Evolutionary conservation across 2,329 filamentous ascomycete species (phyloP).

Genomic region (Venturia carpophila): DNA sequence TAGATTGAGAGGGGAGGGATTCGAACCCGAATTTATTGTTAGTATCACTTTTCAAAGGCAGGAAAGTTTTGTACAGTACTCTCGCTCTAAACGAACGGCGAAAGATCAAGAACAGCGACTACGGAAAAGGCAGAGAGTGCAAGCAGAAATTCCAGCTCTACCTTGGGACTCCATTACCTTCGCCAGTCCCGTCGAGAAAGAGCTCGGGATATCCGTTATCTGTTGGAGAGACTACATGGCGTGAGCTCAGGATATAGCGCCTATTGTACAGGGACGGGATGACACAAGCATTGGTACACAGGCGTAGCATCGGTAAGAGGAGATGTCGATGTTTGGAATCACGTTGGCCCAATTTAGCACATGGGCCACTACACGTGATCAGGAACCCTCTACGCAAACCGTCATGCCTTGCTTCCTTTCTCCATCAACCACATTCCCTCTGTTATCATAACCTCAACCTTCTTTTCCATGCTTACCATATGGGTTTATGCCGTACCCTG

Average conservation of each 20-base stretch:
- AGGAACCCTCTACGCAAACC: too few relatives aligned
- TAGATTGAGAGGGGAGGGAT: conserved; percentile 17
- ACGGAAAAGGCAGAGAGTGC: neutral
- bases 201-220: conserved; percentile 3
- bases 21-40: neutral
- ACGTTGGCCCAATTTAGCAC: neutral
- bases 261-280: neutral
- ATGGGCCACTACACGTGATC: neutral
- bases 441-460: neutral
- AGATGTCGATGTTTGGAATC: neutral
- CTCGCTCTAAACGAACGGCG: conserved; percentile 19
- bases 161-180: neutral
- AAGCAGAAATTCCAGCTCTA: too few relatives aligned
- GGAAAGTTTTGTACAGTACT: too few relatives aligned
- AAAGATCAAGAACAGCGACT: neutral
- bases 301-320: neutral
- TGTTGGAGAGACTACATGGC: neutral
- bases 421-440: neutral
- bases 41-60: too few relatives aligned
- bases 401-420: neutral
- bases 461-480: neutral
- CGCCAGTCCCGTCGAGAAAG: neutral
- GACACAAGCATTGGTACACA: neutral
- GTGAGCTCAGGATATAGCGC: neutral
- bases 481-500: neutral